These are phyloP conservation scores for Scenedesmus sp. DNA, from an alignment of 163 green algal species.

Conservation along the genomic window DNA sequence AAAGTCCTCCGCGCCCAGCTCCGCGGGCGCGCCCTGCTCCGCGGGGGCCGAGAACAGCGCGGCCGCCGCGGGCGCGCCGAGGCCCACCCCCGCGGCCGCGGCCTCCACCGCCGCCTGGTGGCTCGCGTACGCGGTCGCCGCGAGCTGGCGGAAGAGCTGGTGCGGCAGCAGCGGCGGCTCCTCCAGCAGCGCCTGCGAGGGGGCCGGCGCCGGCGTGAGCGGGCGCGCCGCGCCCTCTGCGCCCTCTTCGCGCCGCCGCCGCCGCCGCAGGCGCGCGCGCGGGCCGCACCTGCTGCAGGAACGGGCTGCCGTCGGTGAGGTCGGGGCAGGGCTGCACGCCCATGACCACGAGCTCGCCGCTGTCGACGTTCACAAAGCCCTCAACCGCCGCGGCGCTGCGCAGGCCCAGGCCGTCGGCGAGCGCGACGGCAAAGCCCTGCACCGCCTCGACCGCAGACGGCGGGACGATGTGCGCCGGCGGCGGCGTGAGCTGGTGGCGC, in stretches of 20 bases:
- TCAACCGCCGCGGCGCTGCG: slow-evolving; percentile 69
- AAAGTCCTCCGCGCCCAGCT: neutral
- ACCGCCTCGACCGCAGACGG: slow-evolving; percentile 7
- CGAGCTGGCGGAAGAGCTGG: slow-evolving; percentile 37
- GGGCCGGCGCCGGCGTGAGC: too few species aligned
- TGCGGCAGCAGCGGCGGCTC: slow-evolving; percentile 32
- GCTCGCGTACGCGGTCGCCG: neutral
- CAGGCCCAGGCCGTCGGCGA: slow-evolving; percentile 64
- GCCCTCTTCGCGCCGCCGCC: too few species aligned
- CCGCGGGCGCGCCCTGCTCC: neutral
- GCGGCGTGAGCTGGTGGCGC: slow-evolving; percentile 21
- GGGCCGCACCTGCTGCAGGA: slow-evolving; percentile 68
- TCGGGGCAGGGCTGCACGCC: slow-evolving; percentile 69
- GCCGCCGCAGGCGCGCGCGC: too few species aligned
- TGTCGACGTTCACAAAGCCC: slow-evolving; percentile 75
- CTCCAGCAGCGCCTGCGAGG: slow-evolving; percentile 3
- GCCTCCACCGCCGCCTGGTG: neutral
- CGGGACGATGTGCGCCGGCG: slow-evolving; percentile 37
- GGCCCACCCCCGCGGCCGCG: slow-evolving; percentile 7
- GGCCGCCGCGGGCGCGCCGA: too few species aligned
- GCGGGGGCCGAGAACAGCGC: too few species aligned
- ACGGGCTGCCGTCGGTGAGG: slow-evolving; percentile 64
- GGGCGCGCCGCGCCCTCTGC: too few species aligned
- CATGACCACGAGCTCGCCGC: slow-evolving; percentile 73
- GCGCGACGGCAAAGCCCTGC: slow-evolving; percentile 41